Evolutionary conservation across 108 stramenopile species (phyloP).

Genomic region (Pseudonitzschia pungens): DNA sequence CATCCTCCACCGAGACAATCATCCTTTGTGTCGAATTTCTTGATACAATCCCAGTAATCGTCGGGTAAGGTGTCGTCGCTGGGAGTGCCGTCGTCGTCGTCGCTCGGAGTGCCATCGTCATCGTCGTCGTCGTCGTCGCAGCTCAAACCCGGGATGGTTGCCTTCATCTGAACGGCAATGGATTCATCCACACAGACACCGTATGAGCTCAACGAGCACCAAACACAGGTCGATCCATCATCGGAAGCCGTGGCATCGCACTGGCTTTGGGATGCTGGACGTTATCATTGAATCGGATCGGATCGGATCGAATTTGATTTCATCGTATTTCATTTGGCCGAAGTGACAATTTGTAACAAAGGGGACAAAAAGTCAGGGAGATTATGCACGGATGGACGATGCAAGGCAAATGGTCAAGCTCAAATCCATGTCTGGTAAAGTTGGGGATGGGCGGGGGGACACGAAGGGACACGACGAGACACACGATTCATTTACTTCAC

Average conservation of each 20-base stretch:
- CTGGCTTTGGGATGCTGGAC: background rate
- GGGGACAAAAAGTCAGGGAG: background rate
- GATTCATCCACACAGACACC: constrained; percentile 37
- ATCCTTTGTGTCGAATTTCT: constrained; percentile 14
- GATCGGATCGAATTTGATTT: background rate
- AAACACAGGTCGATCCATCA: constrained; percentile 28
- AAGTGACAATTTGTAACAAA: background rate
- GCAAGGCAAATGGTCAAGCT: background rate
- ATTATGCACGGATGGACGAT: background rate
- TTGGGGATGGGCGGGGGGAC: background rate
- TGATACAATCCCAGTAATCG: constrained; percentile 39
- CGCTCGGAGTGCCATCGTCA: constrained; percentile 17
- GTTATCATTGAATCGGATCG: background rate
- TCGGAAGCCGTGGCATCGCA: constrained; percentile 28
- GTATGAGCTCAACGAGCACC: constrained; percentile 34
- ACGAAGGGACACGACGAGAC: background rate
- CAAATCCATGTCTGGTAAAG: background rate
- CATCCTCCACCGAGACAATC: constrained; percentile 31
- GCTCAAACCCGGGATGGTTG: constrained; percentile 29
- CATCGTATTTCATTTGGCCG: background rate
- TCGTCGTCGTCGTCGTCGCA: constrained; percentile 33
- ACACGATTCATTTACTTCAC: background rate
- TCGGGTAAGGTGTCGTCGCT: constrained; percentile 30
- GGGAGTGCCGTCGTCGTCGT: constrained; percentile 21
- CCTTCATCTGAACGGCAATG: constrained; percentile 39